Evolutionary conservation across 768 basidiomycete species (phyloP), one percentile per base, ranked within the genome.

Genomic region (Cubamyces sp.): DNA sequence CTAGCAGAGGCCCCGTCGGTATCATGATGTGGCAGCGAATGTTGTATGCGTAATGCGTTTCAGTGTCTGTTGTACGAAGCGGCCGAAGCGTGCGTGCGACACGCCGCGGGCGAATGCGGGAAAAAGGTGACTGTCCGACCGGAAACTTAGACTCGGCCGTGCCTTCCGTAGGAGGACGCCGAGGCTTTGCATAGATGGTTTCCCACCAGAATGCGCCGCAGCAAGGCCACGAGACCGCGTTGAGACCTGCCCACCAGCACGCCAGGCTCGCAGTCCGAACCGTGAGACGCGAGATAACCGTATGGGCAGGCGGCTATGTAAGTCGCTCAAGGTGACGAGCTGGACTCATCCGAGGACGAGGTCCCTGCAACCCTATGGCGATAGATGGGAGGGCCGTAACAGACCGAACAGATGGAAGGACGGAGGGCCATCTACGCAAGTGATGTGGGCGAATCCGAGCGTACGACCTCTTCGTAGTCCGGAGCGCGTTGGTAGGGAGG

Each of bases 401-500:
- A 57, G 25, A 34, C 21, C 15, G 18, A 28, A 37, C 21, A 25
- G 12, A 50, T 12, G 30, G 19, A 21, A 37, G 34, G 46, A 46
- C 6, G 26, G 56, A 11, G 46, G 2, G 23, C 34, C 37, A 48
- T 25, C 21, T 19, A 34, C 5, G 14, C 37, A 7, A 9, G n/a
- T 26, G 21, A 47, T 4, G 16, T 39, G 18, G 54, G 45, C 25
- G 54, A 57, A 25, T 65, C 62, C 21, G 56, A 40, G 41, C 39
- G 28, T 42, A 52, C 65, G 26, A 67, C 67, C 49, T 67, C 68
- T 4, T 74, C 72, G 66, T 85, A 85, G 3, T 81, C 78, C 14
- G 85, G 84, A 19, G 77, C 78, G n/a, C 77, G 78, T 50, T 80
- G 69, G 68, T 85, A 85, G 1, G 82, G 82, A 45, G 84, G 84